Conservation (phyloP, 331 rosid genomes). For the Malus hybrid region DNA sequence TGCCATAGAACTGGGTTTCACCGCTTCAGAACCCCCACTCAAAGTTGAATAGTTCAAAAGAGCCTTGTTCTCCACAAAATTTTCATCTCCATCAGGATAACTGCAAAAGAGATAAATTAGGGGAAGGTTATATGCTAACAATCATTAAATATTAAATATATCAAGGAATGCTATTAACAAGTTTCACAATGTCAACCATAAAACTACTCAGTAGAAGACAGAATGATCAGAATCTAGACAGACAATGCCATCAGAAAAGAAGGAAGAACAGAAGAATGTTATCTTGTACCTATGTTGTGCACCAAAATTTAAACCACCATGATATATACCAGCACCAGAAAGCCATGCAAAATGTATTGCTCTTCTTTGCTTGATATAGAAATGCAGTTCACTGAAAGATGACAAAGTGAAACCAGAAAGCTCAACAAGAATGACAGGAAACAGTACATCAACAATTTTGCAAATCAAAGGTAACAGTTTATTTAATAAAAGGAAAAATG, state of each 20-base stretch:
- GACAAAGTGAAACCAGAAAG: constrained; percentile 2
- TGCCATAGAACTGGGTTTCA: constrained; percentile 82
- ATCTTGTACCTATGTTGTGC: constrained; percentile 65
- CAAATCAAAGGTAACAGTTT: background rate
- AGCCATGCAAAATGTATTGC: constrained; percentile 99
- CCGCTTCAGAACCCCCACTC: constrained; percentile 61
- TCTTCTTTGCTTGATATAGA: constrained; percentile 91
- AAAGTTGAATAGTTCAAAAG: constrained; percentile 72
- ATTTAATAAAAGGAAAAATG: background rate
- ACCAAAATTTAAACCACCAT: constrained; percentile 90
- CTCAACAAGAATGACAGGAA: background rate
- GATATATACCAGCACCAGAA: constrained; percentile 97
- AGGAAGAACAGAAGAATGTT: constrained; percentile 7
- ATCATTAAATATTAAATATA: too few species aligned
- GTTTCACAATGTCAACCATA: too few species aligned
- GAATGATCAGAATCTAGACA: background rate
- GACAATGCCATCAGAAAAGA: background rate
- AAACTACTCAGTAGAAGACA: background rate
- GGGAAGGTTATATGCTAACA: background rate
- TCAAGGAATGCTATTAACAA: too few species aligned
- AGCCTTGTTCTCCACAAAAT: constrained; percentile 93
- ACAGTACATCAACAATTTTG: background rate
- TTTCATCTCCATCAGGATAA: constrained; percentile 73
- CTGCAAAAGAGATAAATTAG: constrained; percentile 28
- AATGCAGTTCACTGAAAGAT: constrained; percentile 78